Percentiles rank a stretch among this genome's conserved stretches.
phyloP scores from a whole-genome alignment of 208 protist species.

The Herpetomonas samuelpessoai region DNA sequence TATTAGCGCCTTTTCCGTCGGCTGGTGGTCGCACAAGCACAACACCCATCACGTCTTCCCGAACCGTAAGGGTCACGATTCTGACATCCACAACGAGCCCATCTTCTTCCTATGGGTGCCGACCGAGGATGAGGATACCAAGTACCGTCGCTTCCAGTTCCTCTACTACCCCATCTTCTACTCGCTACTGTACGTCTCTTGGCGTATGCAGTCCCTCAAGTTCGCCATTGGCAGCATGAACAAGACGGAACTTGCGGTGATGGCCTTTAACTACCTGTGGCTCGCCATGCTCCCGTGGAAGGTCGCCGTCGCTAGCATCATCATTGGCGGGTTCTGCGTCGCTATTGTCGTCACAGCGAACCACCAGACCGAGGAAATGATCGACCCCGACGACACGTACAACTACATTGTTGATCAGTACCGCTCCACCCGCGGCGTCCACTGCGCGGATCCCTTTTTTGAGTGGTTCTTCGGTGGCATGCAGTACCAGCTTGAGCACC shows the following conservation, averaged over 20 bases:
- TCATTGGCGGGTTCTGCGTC: constrained; percentile 66
- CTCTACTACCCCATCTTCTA: constrained; percentile 69
- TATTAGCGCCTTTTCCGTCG: constrained; percentile 62
- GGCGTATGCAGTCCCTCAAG: constrained; percentile 68
- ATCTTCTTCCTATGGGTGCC: constrained; percentile 68
- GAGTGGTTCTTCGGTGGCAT: constrained; percentile 85
- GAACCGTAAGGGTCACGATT: constrained; percentile 67
- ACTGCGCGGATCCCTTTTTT: constrained; percentile 67
- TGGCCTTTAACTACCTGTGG: constrained; percentile 73
- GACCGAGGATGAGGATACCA: constrained; percentile 43
- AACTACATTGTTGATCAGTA: constrained; percentile 82
- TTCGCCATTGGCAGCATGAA: constrained; percentile 59
- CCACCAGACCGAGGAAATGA: constrained; percentile 81
- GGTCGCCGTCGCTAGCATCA: constrained; percentile 63
- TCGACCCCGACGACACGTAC: constrained; percentile 65
- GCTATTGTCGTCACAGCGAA: constrained; percentile 76
- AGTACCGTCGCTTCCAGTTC: constrained; percentile 64
- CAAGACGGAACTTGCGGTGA: constrained; percentile 48
- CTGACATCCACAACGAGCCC: constrained; percentile 82
- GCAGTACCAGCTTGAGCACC: constrained; percentile 87
- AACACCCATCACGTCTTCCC: constrained; percentile 82
- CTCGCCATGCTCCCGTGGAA: constrained; percentile 56
- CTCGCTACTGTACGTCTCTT: constrained; percentile 75
- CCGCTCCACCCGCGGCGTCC: constrained; percentile 65
- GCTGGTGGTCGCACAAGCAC: constrained; percentile 83